Evolutionary conservation across 345 rosid genomes (phyloP), one percentile per base, ranked within the genome.

Genomic region (Syzygium jambos): DNA sequence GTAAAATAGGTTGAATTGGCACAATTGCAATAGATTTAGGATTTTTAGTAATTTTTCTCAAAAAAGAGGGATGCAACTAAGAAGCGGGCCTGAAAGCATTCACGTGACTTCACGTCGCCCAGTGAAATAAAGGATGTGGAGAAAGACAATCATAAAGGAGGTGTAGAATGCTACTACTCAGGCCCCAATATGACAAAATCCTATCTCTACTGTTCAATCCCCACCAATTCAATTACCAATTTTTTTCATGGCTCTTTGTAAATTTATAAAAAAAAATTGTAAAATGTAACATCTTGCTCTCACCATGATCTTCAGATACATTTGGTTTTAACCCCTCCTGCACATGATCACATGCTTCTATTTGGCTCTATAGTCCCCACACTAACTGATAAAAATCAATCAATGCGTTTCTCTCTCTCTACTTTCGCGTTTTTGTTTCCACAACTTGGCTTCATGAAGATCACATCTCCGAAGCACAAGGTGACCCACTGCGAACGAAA

Each of bases 51-150:
- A 73, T 11, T 17, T 25, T 61, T 61, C 38, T 38, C 17, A 51
- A 52, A 21, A 27, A 52, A 6, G 19, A 30, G 27, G 15, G 30
- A 46, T 87, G 51, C 41, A 23, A 34, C 77, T 52, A 61, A 49
- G 78, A 87, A 86, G 88, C 90, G 91, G 89, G 86, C 85, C 90
- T 84, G 77, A 90, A 90, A 89, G 80, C 89, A 87, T 90, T 93
- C 94, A 89, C 94, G 94, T 91, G 94, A 92, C 87, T 85, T 88
- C 89, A 88, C 89, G 90, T 92, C 90, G 51, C 90, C 90, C 90
- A 86, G 86, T 55, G 80, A 73, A 73, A 73, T 52, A 91, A 88
- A 89, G 91, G 89, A 52, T 73, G 34, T 51, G 52, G 83, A 86
- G 54, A 89, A 63, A 89, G 93, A 92, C 93, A 93, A 91, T 88